Percentiles rank a stretch among this genome's conserved stretches.
These are phyloP conservation scores for Colletotrichum kahawae DNA, from an alignment of 2,329 filamentous ascomycete species.

Conservation along the genomic window DNA sequence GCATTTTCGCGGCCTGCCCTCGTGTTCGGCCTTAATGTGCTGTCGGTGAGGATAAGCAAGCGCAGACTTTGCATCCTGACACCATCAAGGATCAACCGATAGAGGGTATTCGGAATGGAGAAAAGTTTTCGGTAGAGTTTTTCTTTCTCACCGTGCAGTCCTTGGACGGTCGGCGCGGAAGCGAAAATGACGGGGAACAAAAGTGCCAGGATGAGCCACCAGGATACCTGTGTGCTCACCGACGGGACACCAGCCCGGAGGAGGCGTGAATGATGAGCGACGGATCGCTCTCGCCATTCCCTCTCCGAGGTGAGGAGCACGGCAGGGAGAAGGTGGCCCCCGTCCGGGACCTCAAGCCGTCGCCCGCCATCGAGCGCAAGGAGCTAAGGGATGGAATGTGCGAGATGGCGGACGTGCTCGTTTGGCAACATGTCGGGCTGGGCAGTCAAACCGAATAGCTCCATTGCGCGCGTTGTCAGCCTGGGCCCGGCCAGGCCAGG, in stretches of 20 bases:
- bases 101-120: neutral
- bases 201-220: neutral
- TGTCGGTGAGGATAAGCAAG: neutral
- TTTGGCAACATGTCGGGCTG: neutral
- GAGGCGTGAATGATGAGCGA: conserved; percentile 3
- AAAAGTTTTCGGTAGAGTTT: neutral
- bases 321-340: conserved; percentile 15
- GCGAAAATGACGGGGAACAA: neutral
- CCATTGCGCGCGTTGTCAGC: neutral
- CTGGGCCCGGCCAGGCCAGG: neutral
- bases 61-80: neutral
- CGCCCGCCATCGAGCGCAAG: neutral
- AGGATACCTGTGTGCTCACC: neutral
- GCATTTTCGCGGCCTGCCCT: neutral
- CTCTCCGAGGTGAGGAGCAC: conserved; percentile 10
- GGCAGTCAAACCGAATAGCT: neutral
- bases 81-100: neutral
- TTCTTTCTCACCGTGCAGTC: neutral
- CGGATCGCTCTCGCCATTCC: conserved; percentile 11
- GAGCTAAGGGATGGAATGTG: conserved; percentile 13
- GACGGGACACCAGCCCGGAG: neutral
- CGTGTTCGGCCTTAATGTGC: neutral
- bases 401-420: neutral
- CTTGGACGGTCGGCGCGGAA: neutral
- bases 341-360: conserved; percentile 1